Percentiles rank a stretch among this genome's conserved stretches.
Conservation (phyloP, 371 early-diverging fungal species). For the Mortierella sp. region DNA sequence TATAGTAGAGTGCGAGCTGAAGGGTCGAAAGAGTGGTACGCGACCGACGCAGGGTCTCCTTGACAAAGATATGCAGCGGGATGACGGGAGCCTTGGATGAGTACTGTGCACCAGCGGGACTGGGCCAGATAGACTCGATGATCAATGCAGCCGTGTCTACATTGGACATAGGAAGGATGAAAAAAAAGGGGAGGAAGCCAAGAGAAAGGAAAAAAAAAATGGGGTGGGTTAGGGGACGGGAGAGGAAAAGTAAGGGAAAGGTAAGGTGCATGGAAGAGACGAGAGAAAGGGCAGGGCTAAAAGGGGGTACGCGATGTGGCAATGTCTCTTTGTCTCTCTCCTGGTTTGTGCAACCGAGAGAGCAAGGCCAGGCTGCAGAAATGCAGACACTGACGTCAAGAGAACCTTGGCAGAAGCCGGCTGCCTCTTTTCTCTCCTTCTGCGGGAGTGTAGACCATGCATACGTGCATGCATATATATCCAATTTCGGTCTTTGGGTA, state of each 20-base stretch:
- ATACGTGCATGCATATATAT: no score
- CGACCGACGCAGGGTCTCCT: constrained; percentile 81
- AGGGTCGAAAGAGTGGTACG: constrained; percentile 83
- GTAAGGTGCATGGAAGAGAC: no score
- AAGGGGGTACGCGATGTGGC: no score
- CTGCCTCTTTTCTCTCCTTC: no score
- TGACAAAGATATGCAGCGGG: constrained; percentile 77
- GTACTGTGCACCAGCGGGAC: constrained; percentile 35
- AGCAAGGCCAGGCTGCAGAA: no score
- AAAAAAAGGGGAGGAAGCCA: not conserved
- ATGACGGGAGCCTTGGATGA: constrained; percentile 58
- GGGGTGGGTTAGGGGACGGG: not conserved
- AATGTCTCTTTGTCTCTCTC: no score
- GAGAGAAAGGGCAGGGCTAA: no score
- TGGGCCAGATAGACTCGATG: constrained; percentile 70
- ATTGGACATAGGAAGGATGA: not conserved
- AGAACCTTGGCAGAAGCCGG: no score
- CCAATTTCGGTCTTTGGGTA: no score
- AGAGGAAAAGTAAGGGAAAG: not conserved
- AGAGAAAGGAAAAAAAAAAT: not conserved
- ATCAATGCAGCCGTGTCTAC: constrained; percentile 68
- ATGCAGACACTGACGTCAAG: no score
- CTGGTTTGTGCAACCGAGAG: no score
- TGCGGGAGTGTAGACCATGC: no score
- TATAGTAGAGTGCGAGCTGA: constrained; percentile 78